Percentiles rank a stretch among this genome's conserved stretches.
Conservation (phyloP, 768 basidiomycete genomes). For the Podaxis sp. region DNA sequence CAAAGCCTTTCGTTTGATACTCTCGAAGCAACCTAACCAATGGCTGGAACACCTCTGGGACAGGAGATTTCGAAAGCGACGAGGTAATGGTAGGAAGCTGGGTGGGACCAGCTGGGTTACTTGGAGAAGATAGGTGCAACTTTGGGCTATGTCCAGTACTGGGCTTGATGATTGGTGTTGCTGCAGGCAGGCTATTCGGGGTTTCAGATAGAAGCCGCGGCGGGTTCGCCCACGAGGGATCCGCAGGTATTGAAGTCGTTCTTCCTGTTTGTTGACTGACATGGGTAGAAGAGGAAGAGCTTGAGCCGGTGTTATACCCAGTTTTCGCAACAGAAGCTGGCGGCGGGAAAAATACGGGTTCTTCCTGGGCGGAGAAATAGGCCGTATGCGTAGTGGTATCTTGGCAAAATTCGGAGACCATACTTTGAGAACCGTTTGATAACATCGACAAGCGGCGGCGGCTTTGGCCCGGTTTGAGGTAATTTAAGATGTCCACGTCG, state of each 20-base stretch:
- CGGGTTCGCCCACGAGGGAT: neutral
- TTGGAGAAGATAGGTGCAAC: neutral
- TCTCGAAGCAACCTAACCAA: conserved; percentile 10
- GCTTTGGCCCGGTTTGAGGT: neutral
- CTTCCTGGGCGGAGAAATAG: neutral
- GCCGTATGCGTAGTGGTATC: neutral
- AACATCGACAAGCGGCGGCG: neutral
- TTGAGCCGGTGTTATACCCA: neutral
- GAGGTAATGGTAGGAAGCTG: neutral
- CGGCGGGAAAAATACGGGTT: neutral
- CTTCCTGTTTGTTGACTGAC: neutral
- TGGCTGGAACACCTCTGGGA: conserved; percentile 3
- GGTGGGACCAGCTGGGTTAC: too few species aligned
- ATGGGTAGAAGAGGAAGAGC: neutral
- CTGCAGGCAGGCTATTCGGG: neutral
- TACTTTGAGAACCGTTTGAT: neutral
- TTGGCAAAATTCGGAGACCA: neutral
- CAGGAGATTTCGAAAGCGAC: neutral
- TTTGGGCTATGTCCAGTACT: neutral
- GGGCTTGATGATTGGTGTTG: neutral
- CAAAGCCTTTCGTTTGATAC: conserved; percentile 22
- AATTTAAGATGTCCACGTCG: neutral
- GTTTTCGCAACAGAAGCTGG: neutral
- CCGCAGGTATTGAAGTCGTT: neutral
- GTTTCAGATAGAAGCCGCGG: neutral